Evolutionary conservation across 2,329 filamentous ascomycete genomes (phyloP).

Genomic region (Zymoseptoria crescenta): DNA sequence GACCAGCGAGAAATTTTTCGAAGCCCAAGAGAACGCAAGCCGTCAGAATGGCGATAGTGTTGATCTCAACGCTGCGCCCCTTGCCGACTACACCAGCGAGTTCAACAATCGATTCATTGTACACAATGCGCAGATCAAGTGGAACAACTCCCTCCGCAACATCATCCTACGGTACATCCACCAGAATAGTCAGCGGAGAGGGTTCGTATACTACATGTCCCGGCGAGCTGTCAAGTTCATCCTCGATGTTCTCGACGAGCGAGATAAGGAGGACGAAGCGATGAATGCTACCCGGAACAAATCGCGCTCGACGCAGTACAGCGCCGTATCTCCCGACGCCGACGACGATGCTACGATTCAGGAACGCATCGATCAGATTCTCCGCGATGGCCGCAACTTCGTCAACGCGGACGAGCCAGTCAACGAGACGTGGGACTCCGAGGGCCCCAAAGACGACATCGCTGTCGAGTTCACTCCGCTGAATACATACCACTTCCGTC

Average conservation of each 20-base stretch:
- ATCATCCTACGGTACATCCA: slow-evolving; percentile 96
- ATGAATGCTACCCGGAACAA: slow-evolving; percentile 18
- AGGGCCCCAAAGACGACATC: slow-evolving; percentile 56
- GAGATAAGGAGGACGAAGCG: slow-evolving; percentile 59
- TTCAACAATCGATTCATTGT: slow-evolving; percentile 98
- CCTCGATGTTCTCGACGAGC: slow-evolving; percentile 92
- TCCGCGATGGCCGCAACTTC: slow-evolving; percentile 76
- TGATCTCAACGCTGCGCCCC: slow-evolving; percentile 59
- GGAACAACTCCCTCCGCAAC: slow-evolving; percentile 93
- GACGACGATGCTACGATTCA: slow-evolving; percentile 64
- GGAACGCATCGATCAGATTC: slow-evolving; percentile 75
- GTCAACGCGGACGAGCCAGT: slow-evolving; percentile 61
- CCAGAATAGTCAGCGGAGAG: slow-evolving; percentile 89
- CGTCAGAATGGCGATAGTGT: slow-evolving; percentile 44
- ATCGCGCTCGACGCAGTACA: slow-evolving; percentile 20
- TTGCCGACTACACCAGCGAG: slow-evolving; percentile 79
- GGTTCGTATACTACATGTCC: slow-evolving; percentile 97
- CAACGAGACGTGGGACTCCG: slow-evolving; percentile 35
- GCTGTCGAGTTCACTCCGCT: slow-evolving; percentile 81
- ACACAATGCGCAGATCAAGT: slow-evolving; percentile 95
- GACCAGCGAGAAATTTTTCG: slow-evolving; percentile 38
- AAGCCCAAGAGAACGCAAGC: slow-evolving; percentile 43
- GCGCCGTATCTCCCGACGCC: slow-evolving; percentile 36
- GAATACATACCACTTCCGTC: slow-evolving; percentile 86
- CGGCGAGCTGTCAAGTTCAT: slow-evolving; percentile 96